These are phyloP conservation scores for Lactarius sanguifluus DNA, from an alignment of 768 basidiomycete species.

Conservation along the genomic window DNA sequence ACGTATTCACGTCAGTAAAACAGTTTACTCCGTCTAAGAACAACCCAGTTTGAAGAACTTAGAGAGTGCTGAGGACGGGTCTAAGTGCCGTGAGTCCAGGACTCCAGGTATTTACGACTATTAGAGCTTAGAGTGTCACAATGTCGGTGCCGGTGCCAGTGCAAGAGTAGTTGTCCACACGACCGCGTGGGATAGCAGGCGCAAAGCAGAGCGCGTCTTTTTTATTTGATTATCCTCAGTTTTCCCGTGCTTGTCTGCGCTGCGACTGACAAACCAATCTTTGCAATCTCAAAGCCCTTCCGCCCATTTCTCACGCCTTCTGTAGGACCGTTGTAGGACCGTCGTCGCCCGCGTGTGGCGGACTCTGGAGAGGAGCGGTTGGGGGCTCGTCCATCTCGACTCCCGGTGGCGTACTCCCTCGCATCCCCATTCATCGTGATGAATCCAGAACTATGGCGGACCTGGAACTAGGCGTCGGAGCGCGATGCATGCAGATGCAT, in stretches of 20 bases:
- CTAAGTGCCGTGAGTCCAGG: too few relatives aligned
- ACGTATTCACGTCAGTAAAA: too few relatives aligned
- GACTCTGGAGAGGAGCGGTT: neutral
- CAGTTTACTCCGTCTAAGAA: too few relatives aligned
- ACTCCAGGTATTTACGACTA: too few relatives aligned
- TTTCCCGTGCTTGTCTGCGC: conserved; percentile 9
- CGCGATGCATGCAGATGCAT: conserved; percentile 18
- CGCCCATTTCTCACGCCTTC: neutral
- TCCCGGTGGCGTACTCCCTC: neutral
- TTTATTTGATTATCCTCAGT: neutral
- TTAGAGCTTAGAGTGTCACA: too few relatives aligned
- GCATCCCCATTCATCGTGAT: neutral
- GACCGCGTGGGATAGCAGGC: neutral
- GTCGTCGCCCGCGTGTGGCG: neutral
- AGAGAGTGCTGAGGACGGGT: too few relatives aligned
- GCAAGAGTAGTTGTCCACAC: neutral
- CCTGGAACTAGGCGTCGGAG: conserved; percentile 12
- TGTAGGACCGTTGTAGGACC: conserved; percentile 19
- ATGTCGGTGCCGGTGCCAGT: too few relatives aligned
- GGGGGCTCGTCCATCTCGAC: conserved; percentile 11
- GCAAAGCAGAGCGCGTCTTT: too few relatives aligned
- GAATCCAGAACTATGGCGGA: neutral
- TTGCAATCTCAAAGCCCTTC: neutral
- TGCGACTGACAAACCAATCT: neutral
- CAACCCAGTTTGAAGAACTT: too few relatives aligned